phyloP scores from a whole-genome alignment of 805 yeast genomes.

The Candida railenensis region DNA sequence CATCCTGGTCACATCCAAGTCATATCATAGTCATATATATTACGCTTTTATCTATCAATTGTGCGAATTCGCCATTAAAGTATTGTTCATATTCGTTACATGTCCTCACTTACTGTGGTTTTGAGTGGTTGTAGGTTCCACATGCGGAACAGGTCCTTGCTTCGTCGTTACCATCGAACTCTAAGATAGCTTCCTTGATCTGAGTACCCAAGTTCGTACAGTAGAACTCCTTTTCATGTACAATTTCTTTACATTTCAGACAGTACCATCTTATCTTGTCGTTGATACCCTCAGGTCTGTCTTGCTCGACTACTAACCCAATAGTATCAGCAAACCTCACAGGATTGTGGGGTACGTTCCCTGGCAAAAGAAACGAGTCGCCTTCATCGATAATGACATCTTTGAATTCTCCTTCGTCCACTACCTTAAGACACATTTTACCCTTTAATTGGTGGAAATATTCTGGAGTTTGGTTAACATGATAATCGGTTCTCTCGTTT shows the following conservation, averaged over 20 bases:
- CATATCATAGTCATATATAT: too few species aligned
- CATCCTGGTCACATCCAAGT: not conserved
- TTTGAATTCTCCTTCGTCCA: constrained; percentile 64
- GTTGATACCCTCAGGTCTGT: constrained; percentile 67
- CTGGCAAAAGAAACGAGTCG: constrained; percentile 84
- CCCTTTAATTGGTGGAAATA: constrained; percentile 91
- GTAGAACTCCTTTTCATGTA: constrained; percentile 69
- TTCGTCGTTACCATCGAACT: constrained; percentile 60
- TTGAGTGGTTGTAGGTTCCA: constrained; percentile 70
- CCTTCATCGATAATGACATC: constrained; percentile 81
- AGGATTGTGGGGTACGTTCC: constrained; percentile 86
- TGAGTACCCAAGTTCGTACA: constrained; percentile 86
- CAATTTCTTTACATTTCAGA: constrained; percentile 58
- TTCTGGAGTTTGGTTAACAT: constrained; percentile 91
- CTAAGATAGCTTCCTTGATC: constrained; percentile 76
- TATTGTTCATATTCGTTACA: not conserved
- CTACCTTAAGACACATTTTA: constrained; percentile 78
- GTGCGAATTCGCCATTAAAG: not conserved
- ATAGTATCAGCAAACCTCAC: constrained; percentile 82
- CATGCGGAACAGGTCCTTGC: constrained; percentile 75
- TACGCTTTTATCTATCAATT: not conserved
- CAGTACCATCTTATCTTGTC: constrained; percentile 92
- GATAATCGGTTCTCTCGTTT: constrained; percentile 90
- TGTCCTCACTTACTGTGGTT: constrained; percentile 35
- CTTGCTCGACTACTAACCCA: constrained; percentile 91